These are phyloP conservation scores for Calonectria montana DNA, from an alignment of 2,329 filamentous ascomycete species.

Conservation along the genomic window DNA sequence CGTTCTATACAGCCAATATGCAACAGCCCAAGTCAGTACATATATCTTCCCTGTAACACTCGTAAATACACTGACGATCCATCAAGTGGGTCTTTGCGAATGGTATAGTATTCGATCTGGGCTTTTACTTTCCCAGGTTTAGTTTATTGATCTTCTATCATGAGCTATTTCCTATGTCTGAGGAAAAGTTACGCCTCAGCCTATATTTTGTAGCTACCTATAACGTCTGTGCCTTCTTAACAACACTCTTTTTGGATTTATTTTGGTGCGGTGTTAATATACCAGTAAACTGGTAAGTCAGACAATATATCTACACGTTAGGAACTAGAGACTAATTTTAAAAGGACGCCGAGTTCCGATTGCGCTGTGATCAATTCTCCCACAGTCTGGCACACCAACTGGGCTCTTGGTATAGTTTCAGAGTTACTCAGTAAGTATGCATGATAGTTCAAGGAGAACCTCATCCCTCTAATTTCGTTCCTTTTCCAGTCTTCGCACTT, in stretches of 20 bases:
- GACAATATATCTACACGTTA: too few relatives aligned
- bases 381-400: not conserved
- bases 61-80: not conserved
- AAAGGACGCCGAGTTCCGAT: not conserved
- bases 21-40: not conserved
- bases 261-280: not conserved
- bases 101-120: not conserved
- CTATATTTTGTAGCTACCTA: not conserved
- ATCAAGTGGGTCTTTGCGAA: not conserved
- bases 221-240: not conserved
- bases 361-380: not conserved
- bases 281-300: not conserved
- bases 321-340: not conserved
- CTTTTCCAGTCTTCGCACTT: not conserved
- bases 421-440: not conserved
- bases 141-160: conserved; percentile 1
- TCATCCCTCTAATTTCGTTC: not conserved
- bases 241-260: not conserved
- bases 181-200: not conserved
- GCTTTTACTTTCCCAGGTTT: not conserved
- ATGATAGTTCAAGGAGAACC: too few relatives aligned
- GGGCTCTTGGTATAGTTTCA: not conserved
- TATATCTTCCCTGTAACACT: accelerated
- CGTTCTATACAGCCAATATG: not conserved
- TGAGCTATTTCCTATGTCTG: conserved; percentile 2